Evolutionary conservation across 2,329 filamentous ascomycete genomes (phyloP), one percentile per base, ranked within the genome.

Genomic region (Cordyceps militaris): DNA sequence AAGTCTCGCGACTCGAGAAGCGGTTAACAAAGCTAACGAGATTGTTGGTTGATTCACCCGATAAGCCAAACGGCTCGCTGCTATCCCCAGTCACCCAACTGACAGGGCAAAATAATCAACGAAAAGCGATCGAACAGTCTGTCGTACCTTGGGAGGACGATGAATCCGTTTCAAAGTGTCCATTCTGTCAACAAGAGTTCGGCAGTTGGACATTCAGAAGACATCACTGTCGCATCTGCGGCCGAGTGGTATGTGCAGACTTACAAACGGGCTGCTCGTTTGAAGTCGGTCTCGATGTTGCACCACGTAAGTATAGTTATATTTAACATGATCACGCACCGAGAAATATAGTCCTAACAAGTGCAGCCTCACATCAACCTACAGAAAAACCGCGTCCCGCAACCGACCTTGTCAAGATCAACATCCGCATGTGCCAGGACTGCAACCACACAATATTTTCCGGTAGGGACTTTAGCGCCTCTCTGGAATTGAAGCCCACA

Each of bases 141-240:
- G 83, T 99, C 8, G 92, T 99, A 16, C 88, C 87, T 0, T 99
- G 94, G 94, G 89, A 99, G 71, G 92, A 97, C 54, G 94, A 99
- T 70, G 80, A 86, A 0, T 83, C 79, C 32, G 91, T 99, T 6
- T 61, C 79, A 2, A 85, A 86, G 62, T 99, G 94, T 68, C 94
- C 94, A 0, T 96, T 96, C 67, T 99, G 94, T 66, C 89, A 96
- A 67, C 94, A 99, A 66, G 91, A 96, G 58, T 99, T 99, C 71
- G 88, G 91, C 1, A 88, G 86, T 14, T 97, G 96, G 81, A 89
- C 91, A 1, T 96, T 97, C 67, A 84, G 94, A 65, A 80, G 94
- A 63, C 94, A 97, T 70, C 94, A 99, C 71, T 99, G 94, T 72
- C 84, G 94, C 56, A 87, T 96, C 72, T 99, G 94, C 66, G 94